Evolutionary conservation across 495 filamentous ascomycete species (phyloP).

Genomic region (Aspergillus biplanus): DNA sequence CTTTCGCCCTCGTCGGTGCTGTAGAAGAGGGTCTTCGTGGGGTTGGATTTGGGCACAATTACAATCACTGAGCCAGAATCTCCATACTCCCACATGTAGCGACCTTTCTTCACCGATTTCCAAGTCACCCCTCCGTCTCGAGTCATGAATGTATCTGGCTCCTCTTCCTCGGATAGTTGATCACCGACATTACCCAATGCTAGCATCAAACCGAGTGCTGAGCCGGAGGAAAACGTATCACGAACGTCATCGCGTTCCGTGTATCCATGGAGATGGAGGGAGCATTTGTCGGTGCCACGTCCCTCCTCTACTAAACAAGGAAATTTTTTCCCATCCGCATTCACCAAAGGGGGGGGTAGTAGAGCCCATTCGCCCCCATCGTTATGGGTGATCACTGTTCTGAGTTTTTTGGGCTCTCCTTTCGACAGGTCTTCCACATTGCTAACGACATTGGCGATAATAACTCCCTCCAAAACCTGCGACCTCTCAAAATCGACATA

Average conservation of each 20-base stretch:
- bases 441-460: conserved; percentile 79
- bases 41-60: conserved; percentile 65
- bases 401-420: conserved; percentile 74
- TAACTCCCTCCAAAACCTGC: conserved; percentile 85
- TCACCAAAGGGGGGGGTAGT: conserved; percentile 66
- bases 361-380: conserved; percentile 86
- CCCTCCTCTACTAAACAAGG: conserved; percentile 61
- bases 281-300: conserved; percentile 64
- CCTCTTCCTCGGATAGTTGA: conserved; percentile 52
- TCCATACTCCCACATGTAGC: conserved; percentile 89
- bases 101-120: conserved; percentile 81
- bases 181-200: conserved; percentile 89
- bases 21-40: conserved; percentile 74
- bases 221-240: conserved; percentile 83
- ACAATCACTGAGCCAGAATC: conserved; percentile 92
- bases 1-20: conserved; percentile 75
- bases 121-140: conserved; percentile 86
- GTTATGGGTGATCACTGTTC: conserved; percentile 92
- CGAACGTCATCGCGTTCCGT: conserved; percentile 80
- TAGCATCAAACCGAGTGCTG: conserved; percentile 90
- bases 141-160: conserved; percentile 86
- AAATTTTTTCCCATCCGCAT: conserved; percentile 70
- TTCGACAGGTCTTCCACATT: conserved; percentile 67
- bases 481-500: conserved; percentile 98
- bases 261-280: conserved; percentile 91